Evolutionary conservation across 805 yeast genomes (phyloP).

Genomic region (Metschnikowia sp.): DNA sequence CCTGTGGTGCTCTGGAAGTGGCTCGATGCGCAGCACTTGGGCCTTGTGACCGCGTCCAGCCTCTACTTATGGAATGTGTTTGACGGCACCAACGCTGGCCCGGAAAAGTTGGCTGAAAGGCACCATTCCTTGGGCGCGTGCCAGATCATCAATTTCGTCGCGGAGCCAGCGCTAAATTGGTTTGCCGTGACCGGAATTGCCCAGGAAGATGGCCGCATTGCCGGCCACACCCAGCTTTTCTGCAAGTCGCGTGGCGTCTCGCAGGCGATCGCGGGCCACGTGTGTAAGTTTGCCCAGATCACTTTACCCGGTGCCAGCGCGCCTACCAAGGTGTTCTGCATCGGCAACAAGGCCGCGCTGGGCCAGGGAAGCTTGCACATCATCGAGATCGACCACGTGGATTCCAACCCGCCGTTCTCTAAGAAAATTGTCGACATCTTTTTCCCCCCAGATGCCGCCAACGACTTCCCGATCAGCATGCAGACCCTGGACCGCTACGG

Average conservation of each 20-base stretch:
- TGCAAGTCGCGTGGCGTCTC: constrained; percentile 87
- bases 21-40: constrained; percentile 70
- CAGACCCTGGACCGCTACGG: constrained; percentile 86
- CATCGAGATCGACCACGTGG: constrained; percentile 93
- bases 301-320: constrained; percentile 66
- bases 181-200: constrained; percentile 93
- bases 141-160: constrained; percentile 87
- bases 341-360: constrained; percentile 83
- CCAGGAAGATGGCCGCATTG: constrained; percentile 90
- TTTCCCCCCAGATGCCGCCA: constrained; percentile 94
- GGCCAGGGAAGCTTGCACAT: constrained; percentile 75
- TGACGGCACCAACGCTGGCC: constrained; percentile 77
- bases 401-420: constrained; percentile 75
- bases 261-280: constrained; percentile 98
- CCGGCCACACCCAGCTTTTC: constrained; percentile 92
- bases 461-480: constrained; percentile 93
- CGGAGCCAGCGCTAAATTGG: constrained; percentile 83
- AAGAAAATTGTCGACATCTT: constrained; percentile 91
- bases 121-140: constrained; percentile 74
- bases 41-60: constrained; percentile 76
- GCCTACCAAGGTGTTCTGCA: constrained; percentile 85
- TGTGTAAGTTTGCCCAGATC: constrained; percentile 80
- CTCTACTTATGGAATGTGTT: constrained; percentile 80
- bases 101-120: constrained; percentile 75
- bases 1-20: constrained; percentile 96